A percentile compares a stretch with the other conserved stretches of the same genome.
phyloP scores from a whole-genome alignment of 2,329 filamentous ascomycete genomes.

The Cyanodermella asteris region DNA sequence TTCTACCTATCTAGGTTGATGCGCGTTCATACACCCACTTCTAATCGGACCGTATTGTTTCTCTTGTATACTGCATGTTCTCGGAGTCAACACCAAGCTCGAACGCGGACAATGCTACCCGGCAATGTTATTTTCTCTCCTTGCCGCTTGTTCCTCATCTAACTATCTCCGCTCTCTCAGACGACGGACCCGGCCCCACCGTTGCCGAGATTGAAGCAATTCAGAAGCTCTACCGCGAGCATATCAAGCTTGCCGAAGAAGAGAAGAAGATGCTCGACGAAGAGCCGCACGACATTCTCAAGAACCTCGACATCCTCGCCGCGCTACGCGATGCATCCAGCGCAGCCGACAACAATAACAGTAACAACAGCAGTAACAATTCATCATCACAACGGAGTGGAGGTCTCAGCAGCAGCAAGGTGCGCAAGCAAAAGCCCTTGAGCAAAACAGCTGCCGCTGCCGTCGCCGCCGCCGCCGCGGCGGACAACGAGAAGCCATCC shows the following conservation, averaged over 20 bases:
- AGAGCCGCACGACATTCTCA: slow-evolving; percentile 28
- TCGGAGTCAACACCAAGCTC: not conserved
- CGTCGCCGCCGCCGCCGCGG: no score
- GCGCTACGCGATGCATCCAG: slow-evolving; percentile 26
- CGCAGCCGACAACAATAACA: slow-evolving; percentile 19
- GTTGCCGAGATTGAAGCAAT: slow-evolving; percentile 21
- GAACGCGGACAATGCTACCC: not conserved
- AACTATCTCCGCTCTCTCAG: not conserved
- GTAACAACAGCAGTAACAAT: slow-evolving; percentile 19
- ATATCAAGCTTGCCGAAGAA: slow-evolving; percentile 24
- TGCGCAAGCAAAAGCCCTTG: slow-evolving; percentile 16
- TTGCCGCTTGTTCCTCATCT: not conserved
- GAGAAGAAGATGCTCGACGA: slow-evolving; percentile 25
- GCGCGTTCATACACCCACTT: no score
- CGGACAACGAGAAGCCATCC: no score
- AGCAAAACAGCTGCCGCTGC: slow-evolving; percentile 19
- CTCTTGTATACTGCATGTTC: not conserved
- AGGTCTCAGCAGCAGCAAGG: slow-evolving; percentile 25
- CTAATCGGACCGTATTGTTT: not conserved
- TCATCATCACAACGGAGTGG: no score
- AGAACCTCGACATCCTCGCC: slow-evolving; percentile 25
- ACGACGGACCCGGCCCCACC: slow-evolving; percentile 7
- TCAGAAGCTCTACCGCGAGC: slow-evolving; percentile 23
- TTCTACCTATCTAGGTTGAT: not conserved
- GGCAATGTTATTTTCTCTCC: not conserved